These are phyloP conservation scores for Hirsutella thompsonii DNA, from an alignment of 2,329 filamentous ascomycete genomes.

Conservation along the genomic window DNA sequence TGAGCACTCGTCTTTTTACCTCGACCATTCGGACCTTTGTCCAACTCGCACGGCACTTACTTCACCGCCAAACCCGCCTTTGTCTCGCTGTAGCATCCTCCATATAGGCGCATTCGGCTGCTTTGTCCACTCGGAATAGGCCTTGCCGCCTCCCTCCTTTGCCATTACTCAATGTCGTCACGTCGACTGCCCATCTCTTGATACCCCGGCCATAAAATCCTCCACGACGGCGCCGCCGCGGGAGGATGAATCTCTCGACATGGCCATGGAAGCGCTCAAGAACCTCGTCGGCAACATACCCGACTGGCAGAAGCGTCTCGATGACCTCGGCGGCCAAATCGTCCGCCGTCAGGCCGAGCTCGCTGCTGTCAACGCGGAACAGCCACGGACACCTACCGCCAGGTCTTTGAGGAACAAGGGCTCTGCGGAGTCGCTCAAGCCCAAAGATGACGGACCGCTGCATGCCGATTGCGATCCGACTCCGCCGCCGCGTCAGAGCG, in stretches of 20 bases:
- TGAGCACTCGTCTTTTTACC: not conserved
- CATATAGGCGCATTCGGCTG: not conserved
- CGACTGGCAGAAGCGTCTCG: slow-evolving; percentile 45
- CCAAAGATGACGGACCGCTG: slow-evolving; percentile 27
- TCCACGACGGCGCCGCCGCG: slow-evolving; percentile 15
- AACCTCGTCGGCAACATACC: slow-evolving; percentile 43
- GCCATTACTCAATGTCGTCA: slow-evolving; percentile 4
- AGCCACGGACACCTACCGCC: slow-evolving; percentile 15
- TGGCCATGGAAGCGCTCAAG: slow-evolving; percentile 43
- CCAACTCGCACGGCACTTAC: not conserved
- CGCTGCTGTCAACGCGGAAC: slow-evolving; percentile 28
- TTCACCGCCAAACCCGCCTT: not conserved
- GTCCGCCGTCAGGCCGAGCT: slow-evolving; percentile 48
- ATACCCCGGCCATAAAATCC: slow-evolving; percentile 11
- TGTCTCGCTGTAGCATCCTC: not conserved
- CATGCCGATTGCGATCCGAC: slow-evolving; percentile 8
- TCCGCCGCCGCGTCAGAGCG: not conserved
- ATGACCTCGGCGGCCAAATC: slow-evolving; percentile 48
- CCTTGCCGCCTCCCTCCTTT: no score
- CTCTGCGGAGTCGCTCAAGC: slow-evolving; percentile 40
- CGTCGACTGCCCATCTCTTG: slow-evolving; percentile 19
- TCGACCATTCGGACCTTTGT: not conserved
- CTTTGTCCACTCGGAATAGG: no score
- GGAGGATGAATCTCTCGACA: slow-evolving; percentile 17
- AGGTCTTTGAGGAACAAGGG: slow-evolving; percentile 36